These are phyloP conservation scores for Diaporthe batatas DNA, from an alignment of 2,329 filamentous ascomycete species.

Conservation along the genomic window DNA sequence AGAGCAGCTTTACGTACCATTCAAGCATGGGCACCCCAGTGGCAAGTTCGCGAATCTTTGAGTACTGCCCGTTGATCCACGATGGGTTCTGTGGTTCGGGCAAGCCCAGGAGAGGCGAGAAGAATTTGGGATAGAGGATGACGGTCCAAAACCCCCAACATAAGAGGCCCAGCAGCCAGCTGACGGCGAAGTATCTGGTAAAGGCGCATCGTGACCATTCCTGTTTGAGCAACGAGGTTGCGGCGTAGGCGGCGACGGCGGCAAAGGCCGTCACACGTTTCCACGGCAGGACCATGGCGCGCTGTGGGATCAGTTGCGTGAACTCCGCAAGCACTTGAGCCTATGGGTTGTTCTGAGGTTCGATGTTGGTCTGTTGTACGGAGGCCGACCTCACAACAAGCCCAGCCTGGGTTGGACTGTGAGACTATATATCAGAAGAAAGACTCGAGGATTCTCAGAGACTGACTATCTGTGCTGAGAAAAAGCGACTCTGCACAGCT, in stretches of 20 bases:
- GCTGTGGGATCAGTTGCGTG: not conserved
- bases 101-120: slow-evolving; percentile 64
- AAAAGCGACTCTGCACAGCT: not conserved
- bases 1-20: slow-evolving; percentile 56
- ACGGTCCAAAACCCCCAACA: slow-evolving; percentile 57
- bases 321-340: not conserved
- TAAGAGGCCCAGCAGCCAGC: slow-evolving; percentile 54
- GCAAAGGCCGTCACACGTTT: slow-evolving; percentile 49
- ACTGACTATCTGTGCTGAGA: not conserved
- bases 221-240: slow-evolving; percentile 47
- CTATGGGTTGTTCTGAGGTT: not conserved
- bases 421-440: not conserved
- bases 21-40: slow-evolving; percentile 61
- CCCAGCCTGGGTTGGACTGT: too few relatives aligned
- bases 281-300: slow-evolving; percentile 47
- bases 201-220: slow-evolving; percentile 52
- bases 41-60: slow-evolving; percentile 54
- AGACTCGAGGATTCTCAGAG: not conserved
- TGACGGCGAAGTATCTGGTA: slow-evolving; percentile 50
- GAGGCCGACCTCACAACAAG: not conserved
- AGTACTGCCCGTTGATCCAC: slow-evolving; percentile 64
- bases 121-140: slow-evolving; percentile 62
- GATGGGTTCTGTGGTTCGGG: slow-evolving; percentile 59
- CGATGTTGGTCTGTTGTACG: slow-evolving; percentile 1
- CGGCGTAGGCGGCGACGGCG: slow-evolving; percentile 50